Evolutionary conservation across 1,284 basidiomycete genomes (phyloP).

Genomic region (Leccinum colubrinum): DNA sequence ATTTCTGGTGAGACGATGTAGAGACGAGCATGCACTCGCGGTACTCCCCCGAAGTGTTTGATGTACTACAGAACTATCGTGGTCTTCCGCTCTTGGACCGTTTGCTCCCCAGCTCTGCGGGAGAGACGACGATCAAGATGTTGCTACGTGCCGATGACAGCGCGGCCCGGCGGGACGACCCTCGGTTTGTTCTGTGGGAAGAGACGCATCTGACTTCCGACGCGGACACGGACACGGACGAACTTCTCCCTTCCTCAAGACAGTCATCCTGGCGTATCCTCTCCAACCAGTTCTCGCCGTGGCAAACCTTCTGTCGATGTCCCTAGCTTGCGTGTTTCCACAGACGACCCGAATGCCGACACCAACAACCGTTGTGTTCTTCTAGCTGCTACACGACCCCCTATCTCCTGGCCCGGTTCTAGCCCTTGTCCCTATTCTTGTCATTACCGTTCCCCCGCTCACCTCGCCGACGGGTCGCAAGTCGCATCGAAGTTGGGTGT

Average conservation of each 20-base stretch:
- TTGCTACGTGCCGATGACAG: too few species aligned
- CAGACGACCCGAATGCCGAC: slow-evolving; percentile 15
- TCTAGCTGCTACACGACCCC: slow-evolving; percentile 58
- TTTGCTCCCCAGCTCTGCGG: too few species aligned
- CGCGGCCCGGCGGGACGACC: too few species aligned
- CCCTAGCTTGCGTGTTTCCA: slow-evolving; percentile 29
- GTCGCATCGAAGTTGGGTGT: slow-evolving; percentile 65
- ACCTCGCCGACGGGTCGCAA: slow-evolving; percentile 35
- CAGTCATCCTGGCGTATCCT: slow-evolving; percentile 49
- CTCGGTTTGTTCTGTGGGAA: slow-evolving; percentile 71
- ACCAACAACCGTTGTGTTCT: slow-evolving; percentile 49
- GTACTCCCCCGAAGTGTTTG: too few species aligned
- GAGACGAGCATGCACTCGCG: too few species aligned
- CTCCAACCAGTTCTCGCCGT: slow-evolving; percentile 34
- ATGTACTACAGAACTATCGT: too few species aligned
- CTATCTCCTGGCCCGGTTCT: neutral
- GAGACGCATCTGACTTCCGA: slow-evolving; percentile 40
- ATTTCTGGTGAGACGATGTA: slow-evolving; percentile 64
- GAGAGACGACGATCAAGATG: too few species aligned
- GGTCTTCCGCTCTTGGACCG: too few species aligned
- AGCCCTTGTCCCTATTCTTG: neutral
- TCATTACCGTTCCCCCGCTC: slow-evolving; percentile 19
- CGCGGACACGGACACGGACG: slow-evolving; percentile 54
- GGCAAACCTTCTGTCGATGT: slow-evolving; percentile 33
- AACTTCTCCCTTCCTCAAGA: slow-evolving; percentile 45